Conservation (phyloP, 257 asterid species). For the Mitragyna speciosa region DNA sequence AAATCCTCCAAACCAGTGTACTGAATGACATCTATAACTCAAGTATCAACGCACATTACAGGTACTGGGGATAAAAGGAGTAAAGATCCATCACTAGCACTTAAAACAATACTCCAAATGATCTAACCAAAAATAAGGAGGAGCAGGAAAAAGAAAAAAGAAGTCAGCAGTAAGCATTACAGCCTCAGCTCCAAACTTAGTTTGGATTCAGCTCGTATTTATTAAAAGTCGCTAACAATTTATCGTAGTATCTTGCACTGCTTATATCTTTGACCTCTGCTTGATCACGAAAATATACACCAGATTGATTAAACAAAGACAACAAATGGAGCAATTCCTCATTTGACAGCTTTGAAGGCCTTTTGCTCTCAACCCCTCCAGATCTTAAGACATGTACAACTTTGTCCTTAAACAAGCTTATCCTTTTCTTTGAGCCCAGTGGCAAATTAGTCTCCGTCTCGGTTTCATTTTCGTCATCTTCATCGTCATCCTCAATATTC, state of each 20-base stretch:
- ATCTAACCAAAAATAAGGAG: background rate
- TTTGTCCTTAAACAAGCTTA: slow-evolving; percentile 48
- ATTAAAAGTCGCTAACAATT: background rate
- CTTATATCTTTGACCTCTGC: slow-evolving; percentile 26
- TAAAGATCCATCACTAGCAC: background rate
- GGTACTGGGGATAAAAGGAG: background rate
- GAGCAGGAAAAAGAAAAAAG: too few relatives aligned
- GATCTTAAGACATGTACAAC: slow-evolving; percentile 43
- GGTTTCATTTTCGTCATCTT: background rate
- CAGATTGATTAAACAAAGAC: slow-evolving; percentile 60
- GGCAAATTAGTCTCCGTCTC: slow-evolving; percentile 18
- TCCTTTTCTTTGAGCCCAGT: slow-evolving; percentile 16
- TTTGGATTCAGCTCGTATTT: background rate
- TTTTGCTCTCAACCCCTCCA: slow-evolving; percentile 64
- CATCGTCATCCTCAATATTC: background rate
- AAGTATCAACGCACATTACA: background rate
- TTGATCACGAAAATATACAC: slow-evolving; percentile 60
- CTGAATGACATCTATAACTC: background rate
- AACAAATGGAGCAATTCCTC: slow-evolving; percentile 58
- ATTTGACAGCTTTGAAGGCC: slow-evolving; percentile 75
- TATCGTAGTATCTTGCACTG: slow-evolving; percentile 6
- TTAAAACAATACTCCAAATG: background rate
- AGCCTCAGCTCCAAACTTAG: background rate
- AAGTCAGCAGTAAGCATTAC: background rate
- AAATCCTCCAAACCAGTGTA: background rate